Conservation (phyloP, 1,284 basidiomycete species). For the Papiliotrema terrestris region DNA sequence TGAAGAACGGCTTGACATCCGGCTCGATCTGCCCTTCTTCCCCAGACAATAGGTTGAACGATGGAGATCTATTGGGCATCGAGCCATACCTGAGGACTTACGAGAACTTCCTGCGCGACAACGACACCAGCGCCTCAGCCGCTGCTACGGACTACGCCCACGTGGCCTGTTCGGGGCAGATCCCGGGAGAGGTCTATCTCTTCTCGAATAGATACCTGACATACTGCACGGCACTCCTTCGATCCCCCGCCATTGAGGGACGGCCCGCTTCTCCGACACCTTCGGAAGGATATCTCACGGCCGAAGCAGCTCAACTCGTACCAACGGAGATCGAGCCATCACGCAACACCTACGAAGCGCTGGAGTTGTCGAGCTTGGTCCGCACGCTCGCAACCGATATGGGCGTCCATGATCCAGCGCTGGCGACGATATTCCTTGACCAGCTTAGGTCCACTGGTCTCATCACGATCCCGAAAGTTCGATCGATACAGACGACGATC, state of each 20-base stretch:
- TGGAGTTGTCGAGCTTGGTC: constrained; percentile 59
- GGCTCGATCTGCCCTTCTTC: constrained; percentile 54
- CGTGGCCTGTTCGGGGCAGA: constrained; percentile 8
- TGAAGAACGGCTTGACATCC: constrained; percentile 62
- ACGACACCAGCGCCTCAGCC: constrained; percentile 14
- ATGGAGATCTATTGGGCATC: constrained; percentile 59
- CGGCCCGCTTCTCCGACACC: neutral
- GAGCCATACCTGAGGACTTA: constrained; percentile 57
- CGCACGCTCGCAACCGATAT: constrained; percentile 63
- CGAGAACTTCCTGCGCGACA: constrained; percentile 51
- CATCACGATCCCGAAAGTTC: neutral
- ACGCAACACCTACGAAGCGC: constrained; percentile 57
- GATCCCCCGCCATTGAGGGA: constrained; percentile 28
- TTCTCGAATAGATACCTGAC: constrained; percentile 65
- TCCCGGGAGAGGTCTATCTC: constrained; percentile 51
- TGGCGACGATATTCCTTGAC: constrained; percentile 57
- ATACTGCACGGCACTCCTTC: constrained; percentile 48
- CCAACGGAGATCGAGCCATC: neutral
- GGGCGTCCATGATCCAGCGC: constrained; percentile 55
- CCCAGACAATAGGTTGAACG: constrained; percentile 31
- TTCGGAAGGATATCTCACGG: neutral
- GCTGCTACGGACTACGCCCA: constrained; percentile 25
- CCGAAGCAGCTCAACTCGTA: neutral
- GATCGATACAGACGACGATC: neutral
- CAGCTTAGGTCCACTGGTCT: constrained; percentile 63